These are phyloP conservation scores for Colletotrichum tanaceti DNA, from an alignment of 2,329 filamentous ascomycete genomes.

Conservation along the genomic window DNA sequence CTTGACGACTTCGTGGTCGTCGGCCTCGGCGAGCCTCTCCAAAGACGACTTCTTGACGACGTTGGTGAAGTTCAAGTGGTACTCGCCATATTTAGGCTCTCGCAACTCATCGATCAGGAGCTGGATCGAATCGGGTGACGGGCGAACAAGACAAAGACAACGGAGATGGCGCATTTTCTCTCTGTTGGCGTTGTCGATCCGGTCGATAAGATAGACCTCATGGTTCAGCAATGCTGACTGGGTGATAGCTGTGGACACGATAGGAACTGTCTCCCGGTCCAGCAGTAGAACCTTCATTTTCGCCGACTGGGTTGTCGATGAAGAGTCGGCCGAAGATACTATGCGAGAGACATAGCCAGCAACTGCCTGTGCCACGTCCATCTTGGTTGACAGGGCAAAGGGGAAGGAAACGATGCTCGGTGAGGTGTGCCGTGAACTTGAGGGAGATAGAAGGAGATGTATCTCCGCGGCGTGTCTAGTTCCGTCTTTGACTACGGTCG, in stretches of 20 bases:
- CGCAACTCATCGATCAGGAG: slow-evolving; percentile 93
- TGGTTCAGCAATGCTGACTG: slow-evolving; percentile 95
- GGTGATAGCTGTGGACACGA: slow-evolving; percentile 94
- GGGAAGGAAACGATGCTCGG: too few species aligned
- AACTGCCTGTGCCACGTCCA: slow-evolving; percentile 95
- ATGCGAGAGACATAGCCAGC: slow-evolving; percentile 97
- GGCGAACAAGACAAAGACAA: slow-evolving; percentile 92
- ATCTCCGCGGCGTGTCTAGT: too few species aligned
- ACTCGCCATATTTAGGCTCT: slow-evolving; percentile 97
- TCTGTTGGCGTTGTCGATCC: slow-evolving; percentile 86
- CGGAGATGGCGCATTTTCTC: slow-evolving; percentile 99
- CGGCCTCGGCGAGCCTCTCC: slow-evolving; percentile 92
- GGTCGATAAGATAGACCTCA: slow-evolving; percentile 97
- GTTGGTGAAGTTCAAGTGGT: slow-evolving; percentile 97
- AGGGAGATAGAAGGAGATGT: neutral
- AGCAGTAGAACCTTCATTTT: slow-evolving; percentile 99
- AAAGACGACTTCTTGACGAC: slow-evolving; percentile 96
- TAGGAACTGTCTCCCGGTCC: slow-evolving; percentile 92
- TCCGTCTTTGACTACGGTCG: neutral
- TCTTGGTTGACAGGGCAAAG: slow-evolving; percentile 57
- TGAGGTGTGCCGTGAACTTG: neutral
- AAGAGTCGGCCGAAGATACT: slow-evolving; percentile 83
- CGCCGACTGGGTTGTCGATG: slow-evolving; percentile 73
- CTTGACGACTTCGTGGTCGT: slow-evolving; percentile 97
- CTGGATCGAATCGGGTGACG: slow-evolving; percentile 92